A percentile compares a stretch with the other conserved stretches of the same genome.
Conservation (phyloP, 345 rosid species). For the Populus nigra region DNA sequence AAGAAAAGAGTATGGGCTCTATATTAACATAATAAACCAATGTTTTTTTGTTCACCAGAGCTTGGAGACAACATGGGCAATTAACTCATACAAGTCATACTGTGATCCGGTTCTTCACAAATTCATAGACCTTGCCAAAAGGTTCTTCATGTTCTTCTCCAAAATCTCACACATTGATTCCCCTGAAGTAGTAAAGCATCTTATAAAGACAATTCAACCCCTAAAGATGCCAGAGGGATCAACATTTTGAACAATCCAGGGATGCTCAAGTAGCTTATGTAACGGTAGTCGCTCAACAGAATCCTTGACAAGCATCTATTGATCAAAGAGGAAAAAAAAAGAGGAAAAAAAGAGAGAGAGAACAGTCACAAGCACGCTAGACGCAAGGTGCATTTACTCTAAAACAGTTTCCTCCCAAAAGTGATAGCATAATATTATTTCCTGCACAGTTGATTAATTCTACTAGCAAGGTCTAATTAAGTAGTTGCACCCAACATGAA, state of each 20-base stretch:
- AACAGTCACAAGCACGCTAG: no score
- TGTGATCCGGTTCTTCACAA: not conserved
- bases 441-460: not conserved
- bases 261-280: conserved; percentile 90
- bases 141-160: not conserved
- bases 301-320: conserved; percentile 96
- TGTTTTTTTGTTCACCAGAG: conserved; percentile 16
- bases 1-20: not conserved
- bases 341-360: not conserved
- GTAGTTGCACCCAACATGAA: no score
- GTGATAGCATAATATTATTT: not conserved
- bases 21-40: conserved; percentile 10
- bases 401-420: not conserved
- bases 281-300: conserved; percentile 72
- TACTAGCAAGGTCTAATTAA: not conserved
- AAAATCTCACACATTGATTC: no score
- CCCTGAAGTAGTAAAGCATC: not conserved
- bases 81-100: not conserved
- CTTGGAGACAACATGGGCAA: conserved; percentile 9
- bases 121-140: not conserved
- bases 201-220: conserved; percentile 24
- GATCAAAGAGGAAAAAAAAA: not conserved
- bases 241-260: conserved; percentile 92
- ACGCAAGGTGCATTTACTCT: no score
- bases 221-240: conserved; percentile 85